Evolutionary conservation across 202 grass and related monocot species (phyloP).

Genomic region (Cymbopogon flexuosus): DNA sequence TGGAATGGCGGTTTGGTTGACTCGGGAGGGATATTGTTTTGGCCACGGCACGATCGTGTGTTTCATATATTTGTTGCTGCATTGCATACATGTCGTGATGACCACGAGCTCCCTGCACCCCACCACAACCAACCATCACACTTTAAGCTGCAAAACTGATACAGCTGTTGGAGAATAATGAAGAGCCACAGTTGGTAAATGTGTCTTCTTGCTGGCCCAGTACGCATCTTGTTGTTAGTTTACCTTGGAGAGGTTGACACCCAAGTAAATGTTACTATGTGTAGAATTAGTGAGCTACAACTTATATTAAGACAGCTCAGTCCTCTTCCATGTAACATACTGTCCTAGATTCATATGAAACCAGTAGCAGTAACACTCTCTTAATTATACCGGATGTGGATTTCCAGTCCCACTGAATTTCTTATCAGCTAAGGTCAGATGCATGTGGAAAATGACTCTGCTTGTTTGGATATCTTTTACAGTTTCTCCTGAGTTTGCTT

Average conservation of each 20-base stretch:
- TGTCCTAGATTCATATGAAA: background rate
- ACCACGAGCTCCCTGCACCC: background rate
- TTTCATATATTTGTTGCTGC: slow-evolving; percentile 2
- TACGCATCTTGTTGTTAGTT: background rate
- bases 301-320: background rate
- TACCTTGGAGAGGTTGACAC: background rate
- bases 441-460: background rate
- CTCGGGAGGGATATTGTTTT: background rate
- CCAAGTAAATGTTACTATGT: background rate
- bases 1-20: background rate
- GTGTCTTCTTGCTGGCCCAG: background rate
- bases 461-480: background rate
- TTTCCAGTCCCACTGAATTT: background rate
- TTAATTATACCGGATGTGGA: background rate
- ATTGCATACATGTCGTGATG: background rate
- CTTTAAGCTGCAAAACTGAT: background rate
- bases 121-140: background rate
- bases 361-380: background rate
- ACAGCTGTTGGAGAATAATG: background rate
- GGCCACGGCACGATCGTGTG: slow-evolving; percentile 3
- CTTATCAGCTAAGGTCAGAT: background rate
- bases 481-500: background rate
- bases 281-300: background rate
- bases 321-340: background rate
- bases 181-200: slow-evolving; percentile 5